Percentiles rank a stretch among this genome's conserved stretches.
Conservation (phyloP, 495 filamentous ascomycete genomes). For the Penicillium turbatum region DNA sequence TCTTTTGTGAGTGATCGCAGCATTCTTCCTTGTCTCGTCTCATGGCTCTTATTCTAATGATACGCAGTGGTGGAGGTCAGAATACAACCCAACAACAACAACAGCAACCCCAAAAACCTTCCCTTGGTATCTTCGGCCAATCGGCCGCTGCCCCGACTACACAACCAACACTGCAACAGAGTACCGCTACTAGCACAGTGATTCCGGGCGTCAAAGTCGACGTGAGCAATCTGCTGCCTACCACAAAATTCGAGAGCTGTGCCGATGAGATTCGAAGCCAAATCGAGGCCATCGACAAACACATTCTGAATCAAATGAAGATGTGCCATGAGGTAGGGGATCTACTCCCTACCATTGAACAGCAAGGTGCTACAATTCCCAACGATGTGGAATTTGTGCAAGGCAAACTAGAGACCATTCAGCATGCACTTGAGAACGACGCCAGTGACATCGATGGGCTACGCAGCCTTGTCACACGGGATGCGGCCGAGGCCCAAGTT, state of each 20-base stretch:
- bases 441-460: conserved; percentile 64
- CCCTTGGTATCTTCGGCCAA: conserved; percentile 39
- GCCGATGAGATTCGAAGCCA: conserved; percentile 74
- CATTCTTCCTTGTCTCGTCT: conserved; percentile 10
- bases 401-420: conserved; percentile 67
- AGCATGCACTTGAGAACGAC: conserved; percentile 68
- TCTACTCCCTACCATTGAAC: conserved; percentile 55
- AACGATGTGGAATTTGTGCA: conserved; percentile 71
- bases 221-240: conserved; percentile 68
- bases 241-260: conserved; percentile 86
- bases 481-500: conserved; percentile 68
- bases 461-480: conserved; percentile 57
- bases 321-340: conserved; percentile 43
- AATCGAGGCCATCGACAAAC: conserved; percentile 68
- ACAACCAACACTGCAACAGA: conserved; percentile 47
- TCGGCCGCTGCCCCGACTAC: conserved; percentile 21
- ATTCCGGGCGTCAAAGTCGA: conserved; percentile 72
- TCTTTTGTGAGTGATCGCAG: neutral
- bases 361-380: conserved; percentile 60
- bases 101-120: conserved; percentile 38
- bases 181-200: conserved; percentile 38
- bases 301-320: conserved; percentile 67
- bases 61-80: conserved; percentile 24
- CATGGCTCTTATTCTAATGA: conserved; percentile 9
- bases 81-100: conserved; percentile 25